Percentiles rank a stretch among this genome's conserved stretches.
phyloP scores from a whole-genome alignment of 345 rosid species.

The Corchorus capsularis region DNA sequence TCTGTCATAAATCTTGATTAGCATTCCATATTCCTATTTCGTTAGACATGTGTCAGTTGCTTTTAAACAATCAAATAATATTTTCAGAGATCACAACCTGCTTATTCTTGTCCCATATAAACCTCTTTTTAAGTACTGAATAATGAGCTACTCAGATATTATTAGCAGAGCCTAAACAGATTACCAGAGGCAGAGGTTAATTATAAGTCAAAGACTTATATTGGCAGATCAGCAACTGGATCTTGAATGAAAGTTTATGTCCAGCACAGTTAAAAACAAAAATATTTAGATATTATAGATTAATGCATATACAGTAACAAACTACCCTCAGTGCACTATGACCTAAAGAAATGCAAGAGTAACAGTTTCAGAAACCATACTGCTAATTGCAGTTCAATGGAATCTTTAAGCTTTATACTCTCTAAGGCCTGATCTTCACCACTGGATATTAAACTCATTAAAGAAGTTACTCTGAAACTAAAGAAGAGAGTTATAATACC shows the following conservation, averaged over 20 bases:
- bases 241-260: neutral
- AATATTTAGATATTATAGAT: neutral
- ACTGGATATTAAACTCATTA: neutral
- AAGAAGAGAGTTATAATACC: constrained; percentile 29
- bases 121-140: neutral
- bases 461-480: neutral
- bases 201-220: constrained; percentile 5
- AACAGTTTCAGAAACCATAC: neutral
- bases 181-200: neutral
- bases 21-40: neutral
- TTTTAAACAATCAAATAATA: neutral
- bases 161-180: neutral
- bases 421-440: neutral
- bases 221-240: neutral
- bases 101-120: neutral
- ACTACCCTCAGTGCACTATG: neutral
- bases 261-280: neutral
- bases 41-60: neutral
- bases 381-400: neutral
- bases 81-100: neutral
- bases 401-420: neutral
- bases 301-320: neutral
- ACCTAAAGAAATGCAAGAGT: neutral
- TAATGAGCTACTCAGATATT: neutral
- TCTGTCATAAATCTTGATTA: neutral